phyloP scores from a whole-genome alignment of 2,329 filamentous ascomycete species.

The Paramyrothecium roridum region DNA sequence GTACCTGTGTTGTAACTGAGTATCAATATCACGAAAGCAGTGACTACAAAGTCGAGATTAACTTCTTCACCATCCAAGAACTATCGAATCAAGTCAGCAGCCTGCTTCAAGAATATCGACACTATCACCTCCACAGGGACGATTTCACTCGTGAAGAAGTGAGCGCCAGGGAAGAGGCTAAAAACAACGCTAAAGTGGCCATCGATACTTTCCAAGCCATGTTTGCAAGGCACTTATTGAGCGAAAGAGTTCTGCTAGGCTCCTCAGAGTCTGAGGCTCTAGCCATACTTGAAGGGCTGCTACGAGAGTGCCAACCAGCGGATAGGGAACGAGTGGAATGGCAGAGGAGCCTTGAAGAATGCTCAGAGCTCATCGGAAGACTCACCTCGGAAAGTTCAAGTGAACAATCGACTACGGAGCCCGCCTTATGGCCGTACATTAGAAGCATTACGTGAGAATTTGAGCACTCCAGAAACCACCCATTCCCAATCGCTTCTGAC shows the following conservation, averaged over 20 bases:
- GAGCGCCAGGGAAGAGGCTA: slow-evolving; percentile 12
- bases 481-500: slow-evolving; percentile 13
- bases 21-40: slow-evolving; percentile 33
- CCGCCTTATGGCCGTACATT: slow-evolving; percentile 40
- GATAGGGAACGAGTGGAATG: not conserved
- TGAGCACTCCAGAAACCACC: too few relatives aligned
- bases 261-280: slow-evolving; percentile 10
- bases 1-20: slow-evolving; percentile 46
- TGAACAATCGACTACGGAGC: slow-evolving; percentile 4
- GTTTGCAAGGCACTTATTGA: slow-evolving; percentile 21
- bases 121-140: slow-evolving; percentile 22
- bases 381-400: slow-evolving; percentile 42
- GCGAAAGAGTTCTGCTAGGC: slow-evolving; percentile 15
- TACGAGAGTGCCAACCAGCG: not conserved
- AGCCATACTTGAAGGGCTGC: slow-evolving; percentile 6
- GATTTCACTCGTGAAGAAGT: slow-evolving; percentile 18
- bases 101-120: slow-evolving; percentile 33
- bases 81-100: slow-evolving; percentile 27
- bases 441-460: slow-evolving; percentile 34
- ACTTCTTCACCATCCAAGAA: slow-evolving; percentile 26
- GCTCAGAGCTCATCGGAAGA: slow-evolving; percentile 26
- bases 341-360: slow-evolving; percentile 17
- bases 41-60: slow-evolving; percentile 28
- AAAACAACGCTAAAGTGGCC: slow-evolving; percentile 27
- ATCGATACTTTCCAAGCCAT: slow-evolving; percentile 32